Evolutionary conservation across 2,329 filamentous ascomycete genomes (phyloP), one percentile per base, ranked within the genome.

Genomic region (Colletotrichum tofieldiae): DNA sequence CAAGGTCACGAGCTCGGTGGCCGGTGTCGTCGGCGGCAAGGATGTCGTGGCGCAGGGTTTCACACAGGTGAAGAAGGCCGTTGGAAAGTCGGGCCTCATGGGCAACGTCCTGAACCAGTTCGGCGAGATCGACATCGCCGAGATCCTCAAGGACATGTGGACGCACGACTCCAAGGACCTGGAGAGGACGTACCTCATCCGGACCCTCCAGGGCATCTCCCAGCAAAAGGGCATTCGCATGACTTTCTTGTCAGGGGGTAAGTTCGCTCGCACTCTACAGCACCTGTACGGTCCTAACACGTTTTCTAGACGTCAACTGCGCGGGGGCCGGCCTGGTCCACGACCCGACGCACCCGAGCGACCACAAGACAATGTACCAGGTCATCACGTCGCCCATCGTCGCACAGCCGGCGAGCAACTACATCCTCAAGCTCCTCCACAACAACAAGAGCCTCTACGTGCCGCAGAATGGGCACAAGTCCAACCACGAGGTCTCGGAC

Each of bases 341-440:
- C 82, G 96, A 99, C 82, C 96, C 96, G 0, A 89, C 93, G 26
- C 94, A 96, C 80, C 96, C 96, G 0, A 91, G 91, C 49, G 95
- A 98, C 82, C 95, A 98, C 88, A 99, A 98, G 84, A 98, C 96
- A 37, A 99, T 99, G 96, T 99, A 98, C 84, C 96, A 99, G 82
- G 89, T 99, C 81, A 98, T 98, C 80, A 93, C 95, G 1, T 95
- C 95, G 3, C 92, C 95, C 8, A 94, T 99, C 73, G 96, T 98
- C 66, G 97, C 97, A 58, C 93, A 93, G 0, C 96, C 96, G 0
- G 93, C 94, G 2, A 90, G 93, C 59, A 90, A 89, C 76, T 98
- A 98, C 83, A 92, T 98, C 52, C 88, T 98, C 77, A 97, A 97
- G 81, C 89, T 99, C 79, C 91, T 99, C n/a, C 95, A 98, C 86